phyloP scores from a whole-genome alignment of 306 rosid genomes.

The Rosa lucieae region DNA sequence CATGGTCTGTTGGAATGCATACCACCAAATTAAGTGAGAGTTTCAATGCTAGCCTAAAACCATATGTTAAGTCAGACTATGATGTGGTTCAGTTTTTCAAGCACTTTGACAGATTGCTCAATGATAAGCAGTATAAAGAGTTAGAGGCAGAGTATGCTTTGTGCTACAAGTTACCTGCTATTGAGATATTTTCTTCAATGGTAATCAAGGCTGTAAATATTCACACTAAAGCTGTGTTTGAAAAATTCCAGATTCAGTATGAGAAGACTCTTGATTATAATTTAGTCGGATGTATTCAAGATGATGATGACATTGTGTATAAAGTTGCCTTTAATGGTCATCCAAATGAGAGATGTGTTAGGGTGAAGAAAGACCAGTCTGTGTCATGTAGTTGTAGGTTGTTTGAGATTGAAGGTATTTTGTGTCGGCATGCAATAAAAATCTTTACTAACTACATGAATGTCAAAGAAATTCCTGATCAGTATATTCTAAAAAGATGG shows the following conservation, averaged over 20 bases:
- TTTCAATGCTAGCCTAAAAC: neutral
- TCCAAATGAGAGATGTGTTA: neutral
- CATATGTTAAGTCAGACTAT: neutral
- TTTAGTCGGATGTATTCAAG: too few species aligned
- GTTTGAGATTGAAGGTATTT: neutral
- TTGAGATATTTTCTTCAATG: neutral
- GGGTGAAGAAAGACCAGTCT: neutral
- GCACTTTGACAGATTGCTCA: neutral
- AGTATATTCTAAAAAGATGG: neutral
- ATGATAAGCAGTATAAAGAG: neutral
- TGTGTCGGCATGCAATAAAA: neutral
- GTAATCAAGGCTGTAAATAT: neutral
- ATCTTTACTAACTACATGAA: neutral
- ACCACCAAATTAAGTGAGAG: slow-evolving; percentile 2
- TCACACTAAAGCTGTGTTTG: neutral
- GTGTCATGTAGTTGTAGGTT: neutral
- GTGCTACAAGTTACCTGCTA: neutral
- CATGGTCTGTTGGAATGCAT: neutral
- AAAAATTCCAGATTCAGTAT: neutral
- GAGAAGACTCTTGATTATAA: neutral
- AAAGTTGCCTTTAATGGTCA: neutral
- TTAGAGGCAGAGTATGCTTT: neutral
- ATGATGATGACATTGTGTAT: neutral
- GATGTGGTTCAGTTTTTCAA: neutral
- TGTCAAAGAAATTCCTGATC: neutral